Conservation (phyloP, 768 basidiomycete genomes). For the Amanita rubescens region DNA sequence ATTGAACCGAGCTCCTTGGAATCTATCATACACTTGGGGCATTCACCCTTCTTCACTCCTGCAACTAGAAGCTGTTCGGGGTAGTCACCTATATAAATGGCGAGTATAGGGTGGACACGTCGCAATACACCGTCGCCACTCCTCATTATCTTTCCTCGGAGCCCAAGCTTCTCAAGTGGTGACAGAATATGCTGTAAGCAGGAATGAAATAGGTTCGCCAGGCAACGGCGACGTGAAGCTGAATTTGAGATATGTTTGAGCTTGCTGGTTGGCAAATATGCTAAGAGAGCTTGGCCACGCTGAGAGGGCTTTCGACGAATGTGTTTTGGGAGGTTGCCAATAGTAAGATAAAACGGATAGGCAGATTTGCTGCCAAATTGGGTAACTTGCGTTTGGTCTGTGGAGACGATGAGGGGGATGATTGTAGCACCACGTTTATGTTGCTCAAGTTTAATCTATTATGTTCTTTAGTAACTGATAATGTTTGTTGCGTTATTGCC, state of each 20-base stretch:
- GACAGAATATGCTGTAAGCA: background rate
- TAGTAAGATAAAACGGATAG: conserved; percentile 41
- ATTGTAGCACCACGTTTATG: background rate
- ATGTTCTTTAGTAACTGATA: no score
- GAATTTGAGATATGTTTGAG: background rate
- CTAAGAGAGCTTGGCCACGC: conserved; percentile 4
- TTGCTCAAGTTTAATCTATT: conserved; percentile 26
- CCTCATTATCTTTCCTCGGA: conserved; percentile 10
- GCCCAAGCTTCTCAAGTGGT: background rate
- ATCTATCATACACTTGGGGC: conserved; percentile 18
- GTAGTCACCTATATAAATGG: conserved; percentile 31
- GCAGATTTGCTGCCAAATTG: conserved; percentile 32
- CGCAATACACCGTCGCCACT: conserved; percentile 29
- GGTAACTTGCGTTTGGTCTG: conserved; percentile 39
- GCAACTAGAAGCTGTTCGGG: conserved; percentile 38
- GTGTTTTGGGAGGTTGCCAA: conserved; percentile 38
- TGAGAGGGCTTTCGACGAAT: conserved; percentile 28
- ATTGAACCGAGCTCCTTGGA: conserved; percentile 14
- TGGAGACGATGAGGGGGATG: conserved; percentile 18
- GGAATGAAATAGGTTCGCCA: background rate
- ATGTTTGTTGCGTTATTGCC: no score
- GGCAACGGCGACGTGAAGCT: background rate
- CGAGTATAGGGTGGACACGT: conserved; percentile 30
- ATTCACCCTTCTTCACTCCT: conserved; percentile 18
- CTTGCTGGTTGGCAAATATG: background rate